Conservation (phyloP, 116 monocot genomes). For the Iris pallida region DNA sequence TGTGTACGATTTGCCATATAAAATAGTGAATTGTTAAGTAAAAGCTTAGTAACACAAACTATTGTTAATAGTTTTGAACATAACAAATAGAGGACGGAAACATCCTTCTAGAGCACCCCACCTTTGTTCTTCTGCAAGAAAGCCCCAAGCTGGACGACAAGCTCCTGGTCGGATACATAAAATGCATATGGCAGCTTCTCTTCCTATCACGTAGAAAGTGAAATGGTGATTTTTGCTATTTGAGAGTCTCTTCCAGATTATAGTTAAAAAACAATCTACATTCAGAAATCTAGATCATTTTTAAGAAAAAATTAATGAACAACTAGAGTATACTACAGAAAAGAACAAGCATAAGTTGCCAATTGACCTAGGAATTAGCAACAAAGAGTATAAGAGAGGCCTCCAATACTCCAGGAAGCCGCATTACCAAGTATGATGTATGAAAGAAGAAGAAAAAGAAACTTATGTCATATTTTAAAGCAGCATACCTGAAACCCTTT, state of each 20-base stretch:
- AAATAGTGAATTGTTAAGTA: not conserved
- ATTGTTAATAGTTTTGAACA: not conserved
- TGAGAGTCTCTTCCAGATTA: too few species aligned
- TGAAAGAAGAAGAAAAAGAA: not conserved
- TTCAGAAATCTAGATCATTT: too few species aligned
- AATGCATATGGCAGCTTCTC: constrained; percentile 91
- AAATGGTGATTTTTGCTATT: not conserved
- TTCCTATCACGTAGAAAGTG: constrained; percentile 33
- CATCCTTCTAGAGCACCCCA: not conserved
- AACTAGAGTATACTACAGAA: too few species aligned
- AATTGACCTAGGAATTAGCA: too few species aligned
- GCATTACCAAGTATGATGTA: not conserved
- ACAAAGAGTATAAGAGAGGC: too few species aligned
- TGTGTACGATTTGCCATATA: constrained; percentile 32
- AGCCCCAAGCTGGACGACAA: constrained; percentile 54
- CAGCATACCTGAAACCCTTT: too few species aligned
- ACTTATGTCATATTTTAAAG: not conserved
- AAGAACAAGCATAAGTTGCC: too few species aligned
- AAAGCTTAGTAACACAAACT: not conserved
- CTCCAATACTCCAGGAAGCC: too few species aligned
- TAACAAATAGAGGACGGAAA: not conserved
- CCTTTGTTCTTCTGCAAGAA: constrained; percentile 82
- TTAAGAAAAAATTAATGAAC: too few species aligned
- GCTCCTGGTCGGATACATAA: constrained; percentile 84
- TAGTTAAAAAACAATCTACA: too few species aligned